These are phyloP conservation scores for Cutaneotrichosporon cutaneum DNA, from an alignment of 1,284 basidiomycete genomes.

Conservation along the genomic window DNA sequence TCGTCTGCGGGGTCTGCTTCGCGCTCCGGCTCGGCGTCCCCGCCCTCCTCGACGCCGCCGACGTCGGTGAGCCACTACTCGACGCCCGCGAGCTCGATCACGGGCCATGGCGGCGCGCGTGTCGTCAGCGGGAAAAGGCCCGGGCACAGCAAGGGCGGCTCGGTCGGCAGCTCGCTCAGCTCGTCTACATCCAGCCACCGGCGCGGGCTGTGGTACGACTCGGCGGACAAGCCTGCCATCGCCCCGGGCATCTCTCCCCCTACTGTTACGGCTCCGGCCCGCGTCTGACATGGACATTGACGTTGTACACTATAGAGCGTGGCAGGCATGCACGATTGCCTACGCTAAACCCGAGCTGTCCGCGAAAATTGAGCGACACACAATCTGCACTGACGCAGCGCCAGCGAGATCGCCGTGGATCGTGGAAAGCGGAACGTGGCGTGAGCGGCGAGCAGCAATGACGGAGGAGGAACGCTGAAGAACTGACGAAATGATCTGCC, in stretches of 20 bases:
- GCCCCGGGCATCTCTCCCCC: not conserved
- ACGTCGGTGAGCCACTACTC: not conserved
- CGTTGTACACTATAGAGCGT: slow-evolving; percentile 2
- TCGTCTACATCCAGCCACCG: not conserved
- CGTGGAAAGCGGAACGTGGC: not conserved
- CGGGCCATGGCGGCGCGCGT: not conserved
- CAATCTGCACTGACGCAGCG: not conserved
- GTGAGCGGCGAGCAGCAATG: too few relatives aligned
- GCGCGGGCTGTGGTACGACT: slow-evolving; percentile 5
- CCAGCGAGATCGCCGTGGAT: not conserved
- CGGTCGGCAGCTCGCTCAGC: slow-evolving; percentile 1
- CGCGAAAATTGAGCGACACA: not conserved
- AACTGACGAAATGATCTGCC: too few relatives aligned
- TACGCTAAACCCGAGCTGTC: not conserved
- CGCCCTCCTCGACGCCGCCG: not conserved
- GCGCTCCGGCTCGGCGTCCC: not conserved
- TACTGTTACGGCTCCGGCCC: not conserved
- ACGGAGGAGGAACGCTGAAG: too few relatives aligned
- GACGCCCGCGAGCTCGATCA: not conserved
- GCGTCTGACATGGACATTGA: not conserved
- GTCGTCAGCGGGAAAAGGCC: not conserved
- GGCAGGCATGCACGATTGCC: not conserved
- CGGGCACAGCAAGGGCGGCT: not conserved
- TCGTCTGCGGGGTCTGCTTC: not conserved
- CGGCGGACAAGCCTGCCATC: not conserved